phyloP scores from a whole-genome alignment of 2,329 filamentous ascomycete genomes.

The Didymella keratinophila region DNA sequence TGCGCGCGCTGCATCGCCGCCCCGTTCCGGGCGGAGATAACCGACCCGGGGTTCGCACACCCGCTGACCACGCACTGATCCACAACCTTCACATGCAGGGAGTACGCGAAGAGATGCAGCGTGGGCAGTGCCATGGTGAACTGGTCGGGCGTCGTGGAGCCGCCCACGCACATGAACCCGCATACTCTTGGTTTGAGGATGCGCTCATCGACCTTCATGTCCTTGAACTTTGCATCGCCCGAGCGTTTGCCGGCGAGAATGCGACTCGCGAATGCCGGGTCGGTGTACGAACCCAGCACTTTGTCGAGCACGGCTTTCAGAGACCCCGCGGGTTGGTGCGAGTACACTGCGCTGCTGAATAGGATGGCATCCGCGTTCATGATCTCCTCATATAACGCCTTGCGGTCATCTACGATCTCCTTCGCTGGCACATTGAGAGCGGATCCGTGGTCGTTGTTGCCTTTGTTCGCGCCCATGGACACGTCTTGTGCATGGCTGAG shows the following conservation, averaged over 20 bases:
- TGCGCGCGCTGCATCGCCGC: conserved; percentile 5
- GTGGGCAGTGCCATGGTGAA: conserved; percentile 22
- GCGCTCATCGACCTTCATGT: conserved; percentile 11
- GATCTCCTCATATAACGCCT: conserved; percentile 10
- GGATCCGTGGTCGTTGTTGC: conserved; percentile 10
- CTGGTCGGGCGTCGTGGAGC: conserved; percentile 19
- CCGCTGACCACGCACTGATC: conserved; percentile 16
- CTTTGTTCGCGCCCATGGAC: conserved; percentile 12
- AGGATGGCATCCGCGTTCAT: conserved; percentile 19
- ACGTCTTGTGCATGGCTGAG: conserved; percentile 9
- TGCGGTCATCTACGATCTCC: conserved; percentile 9
- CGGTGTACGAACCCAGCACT: conserved; percentile 19
- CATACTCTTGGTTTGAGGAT: conserved; percentile 12
- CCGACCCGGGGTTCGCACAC: conserved; percentile 17
- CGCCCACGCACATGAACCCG: conserved; percentile 14
- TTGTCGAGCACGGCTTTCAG: conserved; percentile 20
- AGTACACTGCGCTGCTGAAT: conserved; percentile 20
- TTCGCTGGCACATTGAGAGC: too few species aligned
- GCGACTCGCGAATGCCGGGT: conserved; percentile 10
- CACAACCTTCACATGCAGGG: conserved; percentile 18
- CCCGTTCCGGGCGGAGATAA: conserved; percentile 2
- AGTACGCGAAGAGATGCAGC: conserved; percentile 16
- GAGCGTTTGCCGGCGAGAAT: conserved; percentile 2
- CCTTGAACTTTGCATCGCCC: not conserved
- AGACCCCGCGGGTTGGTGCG: conserved; percentile 14